Conservation (phyloP, 257 asterid species). For the Primulina tabacum region DNA sequence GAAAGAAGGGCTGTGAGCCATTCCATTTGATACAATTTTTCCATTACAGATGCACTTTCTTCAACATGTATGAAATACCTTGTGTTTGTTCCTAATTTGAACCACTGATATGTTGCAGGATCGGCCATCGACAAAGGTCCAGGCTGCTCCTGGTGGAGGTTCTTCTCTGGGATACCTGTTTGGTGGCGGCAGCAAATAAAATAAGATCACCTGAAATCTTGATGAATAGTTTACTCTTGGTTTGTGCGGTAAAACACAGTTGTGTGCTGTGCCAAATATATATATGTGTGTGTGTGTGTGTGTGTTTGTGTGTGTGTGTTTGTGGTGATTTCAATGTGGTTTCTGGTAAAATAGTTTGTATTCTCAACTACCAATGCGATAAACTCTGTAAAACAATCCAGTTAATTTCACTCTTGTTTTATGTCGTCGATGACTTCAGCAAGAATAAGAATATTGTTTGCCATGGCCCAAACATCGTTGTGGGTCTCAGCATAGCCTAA, state of each 20-base stretch:
- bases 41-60: too few species aligned
- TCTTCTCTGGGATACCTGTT: slow-evolving; percentile 62
- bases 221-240: neutral
- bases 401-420: too few species aligned
- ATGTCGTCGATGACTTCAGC: too few species aligned
- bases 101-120: slow-evolving; percentile 35
- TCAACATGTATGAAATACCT: neutral
- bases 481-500: too few species aligned
- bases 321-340: neutral
- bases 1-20: too few species aligned
- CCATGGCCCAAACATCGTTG: too few species aligned
- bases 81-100: neutral
- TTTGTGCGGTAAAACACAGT: neutral
- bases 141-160: slow-evolving; percentile 66
- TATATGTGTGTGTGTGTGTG: too few species aligned
- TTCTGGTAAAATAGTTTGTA: neutral
- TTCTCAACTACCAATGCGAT: too few species aligned
- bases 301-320: too few species aligned
- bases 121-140: slow-evolving; percentile 66
- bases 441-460: too few species aligned
- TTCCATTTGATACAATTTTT: too few species aligned
- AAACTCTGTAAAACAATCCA: too few species aligned
- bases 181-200: slow-evolving; percentile 49
- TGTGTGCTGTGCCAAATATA: neutral
- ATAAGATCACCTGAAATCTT: neutral